Evolutionary conservation across 2,329 filamentous ascomycete species (phyloP).

Genomic region (Alternaria panax): DNA sequence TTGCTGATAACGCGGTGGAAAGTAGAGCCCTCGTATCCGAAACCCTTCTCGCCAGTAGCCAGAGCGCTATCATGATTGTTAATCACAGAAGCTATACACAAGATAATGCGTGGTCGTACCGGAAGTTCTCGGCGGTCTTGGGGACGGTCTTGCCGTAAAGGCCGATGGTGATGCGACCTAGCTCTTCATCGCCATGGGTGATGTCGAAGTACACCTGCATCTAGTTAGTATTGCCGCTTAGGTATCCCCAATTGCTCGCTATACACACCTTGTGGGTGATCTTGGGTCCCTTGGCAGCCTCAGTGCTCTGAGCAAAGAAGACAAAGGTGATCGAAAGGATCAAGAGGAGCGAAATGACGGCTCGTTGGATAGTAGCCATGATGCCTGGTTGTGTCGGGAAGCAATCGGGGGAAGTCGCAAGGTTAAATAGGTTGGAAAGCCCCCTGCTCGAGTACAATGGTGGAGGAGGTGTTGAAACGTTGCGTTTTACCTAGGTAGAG

Average conservation of each 20-base stretch:
- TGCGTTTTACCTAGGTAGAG: slow-evolving; percentile 32
- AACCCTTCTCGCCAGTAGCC: slow-evolving; percentile 85
- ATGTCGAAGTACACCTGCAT: slow-evolving; percentile 81
- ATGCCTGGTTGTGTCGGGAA: slow-evolving; percentile 43
- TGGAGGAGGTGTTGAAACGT: slow-evolving; percentile 41
- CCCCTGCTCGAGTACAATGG: slow-evolving; percentile 24
- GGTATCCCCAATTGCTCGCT: background rate
- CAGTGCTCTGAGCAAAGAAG: slow-evolving; percentile 46
- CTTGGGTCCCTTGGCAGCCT: slow-evolving; percentile 75
- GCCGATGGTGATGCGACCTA: slow-evolving; percentile 80
- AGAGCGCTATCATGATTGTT: slow-evolving; percentile 68
- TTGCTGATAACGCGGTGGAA: slow-evolving; percentile 92
- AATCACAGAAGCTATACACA: slow-evolving; percentile 9
- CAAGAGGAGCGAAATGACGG: slow-evolving; percentile 75
- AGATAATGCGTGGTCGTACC: slow-evolving; percentile 44
- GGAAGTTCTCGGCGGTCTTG: slow-evolving; percentile 73
- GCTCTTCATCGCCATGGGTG: slow-evolving; percentile 73
- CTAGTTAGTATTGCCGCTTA: background rate
- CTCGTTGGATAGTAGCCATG: slow-evolving; percentile 78
- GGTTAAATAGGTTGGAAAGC: slow-evolving; percentile 35
- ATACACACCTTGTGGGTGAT: slow-evolving; percentile 84
- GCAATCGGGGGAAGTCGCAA: slow-evolving; percentile 26
- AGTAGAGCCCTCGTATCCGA: slow-evolving; percentile 78
- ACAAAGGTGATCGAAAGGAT: slow-evolving; percentile 70
- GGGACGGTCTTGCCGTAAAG: slow-evolving; percentile 89